Percentiles rank a stretch among this genome's conserved stretches.
These are phyloP conservation scores for Boletus reticuloceps DNA, from an alignment of 768 basidiomycete genomes.

Conservation along the genomic window DNA sequence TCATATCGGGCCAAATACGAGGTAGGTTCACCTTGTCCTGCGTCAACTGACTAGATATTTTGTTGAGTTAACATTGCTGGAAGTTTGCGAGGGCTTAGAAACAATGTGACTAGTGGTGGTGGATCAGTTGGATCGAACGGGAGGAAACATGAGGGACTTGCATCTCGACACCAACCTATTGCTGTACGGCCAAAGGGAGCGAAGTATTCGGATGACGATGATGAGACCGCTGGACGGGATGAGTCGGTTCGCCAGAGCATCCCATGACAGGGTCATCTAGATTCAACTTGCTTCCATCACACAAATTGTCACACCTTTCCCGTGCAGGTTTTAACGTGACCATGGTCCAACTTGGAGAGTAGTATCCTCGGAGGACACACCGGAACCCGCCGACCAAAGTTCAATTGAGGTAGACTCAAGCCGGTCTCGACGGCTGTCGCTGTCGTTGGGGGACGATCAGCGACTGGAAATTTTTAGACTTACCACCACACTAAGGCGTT, in stretches of 20 bases:
- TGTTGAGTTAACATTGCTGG: constrained; percentile 58
- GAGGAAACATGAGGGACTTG: constrained; percentile 27
- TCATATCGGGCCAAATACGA: background rate
- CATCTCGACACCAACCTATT: constrained; percentile 54
- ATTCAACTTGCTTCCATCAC: background rate
- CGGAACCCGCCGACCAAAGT: too few species aligned
- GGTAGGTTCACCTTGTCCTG: constrained; percentile 65
- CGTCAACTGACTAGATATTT: constrained; percentile 68
- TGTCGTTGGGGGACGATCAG: too few species aligned
- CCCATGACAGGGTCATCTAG: background rate
- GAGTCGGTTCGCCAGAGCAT: background rate
- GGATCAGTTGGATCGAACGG: background rate
- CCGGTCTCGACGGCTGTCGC: too few species aligned
- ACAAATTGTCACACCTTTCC: background rate
- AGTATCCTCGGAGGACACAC: too few species aligned
- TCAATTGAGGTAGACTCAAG: too few species aligned
- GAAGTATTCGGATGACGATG: background rate
- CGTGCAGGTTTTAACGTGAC: background rate
- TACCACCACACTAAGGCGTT: too few species aligned
- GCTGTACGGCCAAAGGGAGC: background rate
- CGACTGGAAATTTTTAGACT: too few species aligned
- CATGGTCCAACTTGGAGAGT: background rate
- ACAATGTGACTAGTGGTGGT: constrained; percentile 16
- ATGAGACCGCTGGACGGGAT: constrained; percentile 1
- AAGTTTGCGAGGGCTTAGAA: constrained; percentile 19